These are phyloP conservation scores for Lotus japonicus DNA, from an alignment of 306 rosid genomes.

Conservation along the genomic window DNA sequence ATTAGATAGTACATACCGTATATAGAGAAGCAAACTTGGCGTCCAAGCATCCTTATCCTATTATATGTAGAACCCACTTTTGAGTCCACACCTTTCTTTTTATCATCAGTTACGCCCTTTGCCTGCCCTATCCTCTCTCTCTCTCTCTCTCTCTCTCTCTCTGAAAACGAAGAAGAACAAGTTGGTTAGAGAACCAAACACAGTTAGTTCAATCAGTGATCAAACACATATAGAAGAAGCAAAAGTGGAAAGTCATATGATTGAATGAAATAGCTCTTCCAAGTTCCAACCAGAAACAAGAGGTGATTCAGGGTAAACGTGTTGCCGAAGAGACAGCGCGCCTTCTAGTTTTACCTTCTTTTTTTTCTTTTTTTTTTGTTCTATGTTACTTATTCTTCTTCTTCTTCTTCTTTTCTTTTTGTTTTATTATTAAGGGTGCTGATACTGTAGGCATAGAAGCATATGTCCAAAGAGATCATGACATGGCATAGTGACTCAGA, in stretches of 20 bases:
- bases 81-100: conserved; percentile 20
- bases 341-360: conserved; percentile 20
- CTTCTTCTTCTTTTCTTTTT: background rate
- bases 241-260: conserved; percentile 1
- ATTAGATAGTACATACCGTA: conserved; percentile 32
- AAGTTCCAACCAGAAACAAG: background rate
- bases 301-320: conserved; percentile 38
- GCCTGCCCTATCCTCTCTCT: background rate
- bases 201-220: conserved; percentile 2
- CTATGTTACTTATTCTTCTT: background rate
- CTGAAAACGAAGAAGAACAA: background rate
- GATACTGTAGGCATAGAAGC: conserved; percentile 7
- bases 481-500: conserved; percentile 65
- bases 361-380: background rate
- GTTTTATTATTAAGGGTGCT: background rate
- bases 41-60: conserved; percentile 40
- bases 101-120: background rate
- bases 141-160: too few species aligned
- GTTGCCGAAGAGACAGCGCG: conserved; percentile 40
- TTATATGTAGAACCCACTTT: conserved; percentile 41
- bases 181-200: background rate
- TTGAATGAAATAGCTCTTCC: conserved; percentile 2
- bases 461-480: conserved; percentile 32
- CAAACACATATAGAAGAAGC: background rate
- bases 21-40: conserved; percentile 53